Evolutionary conservation across 2,329 filamentous ascomycete genomes (phyloP).

Genomic region (Aspergillus viridinutans): DNA sequence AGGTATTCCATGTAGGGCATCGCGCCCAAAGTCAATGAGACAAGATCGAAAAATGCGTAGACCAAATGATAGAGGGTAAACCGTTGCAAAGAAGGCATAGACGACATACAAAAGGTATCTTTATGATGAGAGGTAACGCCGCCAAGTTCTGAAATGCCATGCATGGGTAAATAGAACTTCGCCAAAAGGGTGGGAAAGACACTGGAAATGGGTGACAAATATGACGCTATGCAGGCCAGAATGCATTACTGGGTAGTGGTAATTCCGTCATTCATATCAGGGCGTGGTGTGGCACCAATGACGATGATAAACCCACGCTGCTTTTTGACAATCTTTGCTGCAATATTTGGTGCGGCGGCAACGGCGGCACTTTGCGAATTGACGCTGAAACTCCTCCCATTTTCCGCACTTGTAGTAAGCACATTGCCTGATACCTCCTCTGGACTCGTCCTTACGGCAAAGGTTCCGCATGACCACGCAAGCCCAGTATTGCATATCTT

Average conservation of each 20-base stretch:
- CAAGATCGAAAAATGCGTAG: constrained; percentile 7
- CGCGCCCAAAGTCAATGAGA: constrained; percentile 16
- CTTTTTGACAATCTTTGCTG: constrained; percentile 99
- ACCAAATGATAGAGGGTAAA: constrained; percentile 6
- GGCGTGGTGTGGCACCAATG: constrained; percentile 74
- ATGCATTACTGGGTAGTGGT: constrained; percentile 31
- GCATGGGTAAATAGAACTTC: constrained; percentile 25
- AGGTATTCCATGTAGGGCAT: constrained; percentile 14
- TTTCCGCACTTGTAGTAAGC: constrained; percentile 98
- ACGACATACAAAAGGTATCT: constrained; percentile 37
- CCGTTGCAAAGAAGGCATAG: constrained; percentile 11
- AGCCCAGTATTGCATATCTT: constrained; percentile 99
- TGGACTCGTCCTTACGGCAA: constrained; percentile 93
- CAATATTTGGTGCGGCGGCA: constrained; percentile 98
- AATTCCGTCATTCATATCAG: constrained; percentile 28
- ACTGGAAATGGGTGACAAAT: constrained; percentile 21
- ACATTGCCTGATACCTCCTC: constrained; percentile 92
- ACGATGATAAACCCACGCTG: constrained; percentile 94
- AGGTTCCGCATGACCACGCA: constrained; percentile 98
- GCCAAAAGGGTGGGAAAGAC: constrained; percentile 22
- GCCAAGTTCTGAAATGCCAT: constrained; percentile 36
- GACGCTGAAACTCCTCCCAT: constrained; percentile 94
- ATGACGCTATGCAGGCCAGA: constrained; percentile 36
- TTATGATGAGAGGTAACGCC: constrained; percentile 34
- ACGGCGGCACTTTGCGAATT: constrained; percentile 96